Base-by-base conservation (phyloP, 2,329 filamentous ascomycete species). In the Penicillium expansum region DNA sequence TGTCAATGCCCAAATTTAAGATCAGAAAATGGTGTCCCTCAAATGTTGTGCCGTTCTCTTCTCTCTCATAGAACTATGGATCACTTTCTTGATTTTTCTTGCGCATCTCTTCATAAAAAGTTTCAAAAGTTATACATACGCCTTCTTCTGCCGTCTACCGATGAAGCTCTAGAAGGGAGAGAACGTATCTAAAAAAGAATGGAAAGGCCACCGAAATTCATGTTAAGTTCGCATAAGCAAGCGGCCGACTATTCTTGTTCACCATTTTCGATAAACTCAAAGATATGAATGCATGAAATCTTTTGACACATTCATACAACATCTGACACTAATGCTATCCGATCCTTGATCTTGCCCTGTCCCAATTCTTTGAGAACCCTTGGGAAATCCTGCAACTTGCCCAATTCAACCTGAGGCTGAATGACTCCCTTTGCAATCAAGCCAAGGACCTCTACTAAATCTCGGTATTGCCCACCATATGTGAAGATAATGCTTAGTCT, bases 401-500 rank as follows among this genome's bases (percentile, higher is more conserved):
- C 68, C 7, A 64, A 66, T 49, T 72, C 66, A 5, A 78, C 71
- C 37, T 71, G 68, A 5, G 75, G 76, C 16, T 22, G 38, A 41
- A 50, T 41, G 35, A 39, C 35, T 7, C 56, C 48, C 30, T 68
- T 58, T 0, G 67, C 62, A 53, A 79, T 73, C 38, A 77, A 60
- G n/a, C 52, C 56, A 37, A 65, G 38, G 27, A 62, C 59, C 27
- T 59, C 61, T 37, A 54, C 52, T 2, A 80, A 59, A 52, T 79
- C 76, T 11, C 57, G 54, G 1, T 76, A 64, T 53, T 76, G 77
- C 0, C 77, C 77, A 4, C 75, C 76, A 41, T 80, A 80, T 9
- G 74, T 75, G 29, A 79, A 79, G 3, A 78, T 74, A 32, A 72
- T 76, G 13, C 66, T 73, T 3, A 79, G 60, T 30, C 77, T 62